Evolutionary conservation across 2,329 filamentous ascomycete genomes (phyloP).

Genomic region (Diaporthe aspalathi): DNA sequence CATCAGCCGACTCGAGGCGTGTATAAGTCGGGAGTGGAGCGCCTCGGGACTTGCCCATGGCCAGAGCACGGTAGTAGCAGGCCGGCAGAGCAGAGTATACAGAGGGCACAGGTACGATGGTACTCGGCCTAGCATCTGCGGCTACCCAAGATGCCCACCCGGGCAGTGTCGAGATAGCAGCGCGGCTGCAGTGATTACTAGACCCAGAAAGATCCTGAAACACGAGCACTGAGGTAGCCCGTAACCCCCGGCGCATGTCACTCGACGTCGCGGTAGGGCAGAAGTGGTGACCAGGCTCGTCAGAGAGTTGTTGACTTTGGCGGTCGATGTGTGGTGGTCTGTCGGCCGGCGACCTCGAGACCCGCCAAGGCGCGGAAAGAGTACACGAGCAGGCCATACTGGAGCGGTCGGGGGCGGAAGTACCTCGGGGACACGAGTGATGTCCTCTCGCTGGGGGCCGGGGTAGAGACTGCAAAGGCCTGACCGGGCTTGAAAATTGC

Average conservation of each 20-base stretch:
- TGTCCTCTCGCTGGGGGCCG: slow-evolving; percentile 21
- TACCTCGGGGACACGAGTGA: slow-evolving; percentile 34
- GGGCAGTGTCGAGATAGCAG: slow-evolving; percentile 32
- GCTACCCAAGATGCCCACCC: slow-evolving; percentile 33
- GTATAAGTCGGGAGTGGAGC: slow-evolving; percentile 37
- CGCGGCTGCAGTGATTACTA: slow-evolving; percentile 38
- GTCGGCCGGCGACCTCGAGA: slow-evolving; percentile 34
- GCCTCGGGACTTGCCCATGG: slow-evolving; percentile 34
- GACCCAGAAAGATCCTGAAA: slow-evolving; percentile 38
- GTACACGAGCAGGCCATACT: slow-evolving; percentile 30
- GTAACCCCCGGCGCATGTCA: slow-evolving; percentile 32
- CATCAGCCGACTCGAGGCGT: slow-evolving; percentile 38
- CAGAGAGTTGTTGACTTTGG: slow-evolving; percentile 18
- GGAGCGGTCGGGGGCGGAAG: slow-evolving; percentile 25
- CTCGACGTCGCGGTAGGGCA: slow-evolving; percentile 34
- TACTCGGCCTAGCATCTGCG: slow-evolving; percentile 29
- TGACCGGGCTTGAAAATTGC: slow-evolving; percentile 30
- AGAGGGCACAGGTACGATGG: neutral
- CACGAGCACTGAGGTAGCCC: slow-evolving; percentile 37
- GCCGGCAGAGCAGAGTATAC: slow-evolving; percentile 21
- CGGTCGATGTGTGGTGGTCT: slow-evolving; percentile 32
- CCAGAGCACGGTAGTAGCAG: slow-evolving; percentile 13
- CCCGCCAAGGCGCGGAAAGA: slow-evolving; percentile 21
- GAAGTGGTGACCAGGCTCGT: slow-evolving; percentile 32
- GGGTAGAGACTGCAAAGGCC: neutral